Percentiles rank a stretch among this genome's conserved stretches.
Evolutionary conservation across 208 protist species (phyloP).

Genomic region (Phytomonas sp.): DNA sequence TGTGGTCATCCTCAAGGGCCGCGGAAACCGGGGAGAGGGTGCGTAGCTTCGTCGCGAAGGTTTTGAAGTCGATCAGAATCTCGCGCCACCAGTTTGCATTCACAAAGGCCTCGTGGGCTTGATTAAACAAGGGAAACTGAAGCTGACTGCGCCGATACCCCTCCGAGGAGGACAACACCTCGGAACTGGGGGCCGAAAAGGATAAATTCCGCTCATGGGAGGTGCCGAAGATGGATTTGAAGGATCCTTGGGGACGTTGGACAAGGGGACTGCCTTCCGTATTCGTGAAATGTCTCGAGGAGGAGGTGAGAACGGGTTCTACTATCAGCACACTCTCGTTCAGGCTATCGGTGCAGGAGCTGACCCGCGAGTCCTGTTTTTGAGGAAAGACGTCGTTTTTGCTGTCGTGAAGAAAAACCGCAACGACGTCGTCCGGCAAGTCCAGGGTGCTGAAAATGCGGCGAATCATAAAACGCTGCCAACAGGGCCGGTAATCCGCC

Average conservation of each 20-base stretch:
- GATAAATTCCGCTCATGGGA: no score
- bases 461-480: constrained; percentile 31
- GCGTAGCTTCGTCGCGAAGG: constrained; percentile 52
- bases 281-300: no score
- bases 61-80: constrained; percentile 52
- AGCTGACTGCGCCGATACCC: no score
- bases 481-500: constrained; percentile 30
- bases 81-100: constrained; percentile 22
- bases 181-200: no score
- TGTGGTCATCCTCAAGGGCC: constrained; percentile 56
- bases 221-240: no score
- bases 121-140: not conserved
- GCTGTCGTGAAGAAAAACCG: constrained; percentile 20
- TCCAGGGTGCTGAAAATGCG: constrained; percentile 51
- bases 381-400: not conserved
- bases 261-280: no score
- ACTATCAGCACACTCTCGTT: not conserved
- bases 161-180: no score
- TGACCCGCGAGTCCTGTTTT: not conserved
- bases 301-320: no score
- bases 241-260: no score
- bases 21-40: constrained; percentile 42
- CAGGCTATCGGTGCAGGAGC: not conserved
- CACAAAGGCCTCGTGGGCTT: constrained; percentile 7
- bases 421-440: constrained; percentile 61